A percentile compares a stretch with the other conserved stretches of the same genome.
These are phyloP conservation scores for Spinacia oleracea DNA, from an alignment of 179 eudicot species.

Conservation along the genomic window DNA sequence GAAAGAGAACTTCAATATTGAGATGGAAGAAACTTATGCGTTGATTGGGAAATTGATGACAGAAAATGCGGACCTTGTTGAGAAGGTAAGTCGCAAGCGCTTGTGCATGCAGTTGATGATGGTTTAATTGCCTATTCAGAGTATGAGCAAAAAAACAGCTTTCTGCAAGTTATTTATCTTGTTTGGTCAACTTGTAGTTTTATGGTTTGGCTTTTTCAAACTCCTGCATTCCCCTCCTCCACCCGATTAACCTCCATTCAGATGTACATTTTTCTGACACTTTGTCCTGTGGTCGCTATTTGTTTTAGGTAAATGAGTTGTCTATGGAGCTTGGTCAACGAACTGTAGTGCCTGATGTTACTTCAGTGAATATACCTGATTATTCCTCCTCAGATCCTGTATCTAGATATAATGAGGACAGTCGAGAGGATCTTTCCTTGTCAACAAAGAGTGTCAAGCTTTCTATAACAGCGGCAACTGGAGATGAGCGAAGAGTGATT, in stretches of 20 bases:
- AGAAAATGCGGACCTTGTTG: conserved; percentile 78
- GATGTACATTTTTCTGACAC: neutral
- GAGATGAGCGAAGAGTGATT: conserved; percentile 26
- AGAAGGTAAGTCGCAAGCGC: conserved; percentile 51
- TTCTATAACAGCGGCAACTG: conserved; percentile 29
- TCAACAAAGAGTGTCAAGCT: conserved; percentile 30
- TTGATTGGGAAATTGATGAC: conserved; percentile 57
- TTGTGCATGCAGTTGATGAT: conserved; percentile 9
- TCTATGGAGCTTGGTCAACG: conserved; percentile 55
- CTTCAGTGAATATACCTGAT: conserved; percentile 29
- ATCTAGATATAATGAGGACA: conserved; percentile 30
- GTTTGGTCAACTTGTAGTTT: neutral
- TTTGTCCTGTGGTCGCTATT: neutral
- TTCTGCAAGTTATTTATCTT: neutral
- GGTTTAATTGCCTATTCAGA: conserved; percentile 5
- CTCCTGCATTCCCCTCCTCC: neutral
- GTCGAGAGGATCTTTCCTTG: conserved; percentile 29
- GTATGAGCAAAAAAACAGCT: neutral
- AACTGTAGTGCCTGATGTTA: conserved; percentile 21
- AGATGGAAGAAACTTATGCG: conserved; percentile 52
- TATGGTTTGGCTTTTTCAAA: neutral
- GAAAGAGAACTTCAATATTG: conserved; percentile 43
- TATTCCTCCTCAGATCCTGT: conserved; percentile 32
- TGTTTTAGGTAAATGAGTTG: conserved; percentile 58
- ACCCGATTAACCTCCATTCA: neutral